These are phyloP conservation scores for Tilletiopsis washingtonensis DNA, from an alignment of 1,284 basidiomycete species.

Conservation along the genomic window DNA sequence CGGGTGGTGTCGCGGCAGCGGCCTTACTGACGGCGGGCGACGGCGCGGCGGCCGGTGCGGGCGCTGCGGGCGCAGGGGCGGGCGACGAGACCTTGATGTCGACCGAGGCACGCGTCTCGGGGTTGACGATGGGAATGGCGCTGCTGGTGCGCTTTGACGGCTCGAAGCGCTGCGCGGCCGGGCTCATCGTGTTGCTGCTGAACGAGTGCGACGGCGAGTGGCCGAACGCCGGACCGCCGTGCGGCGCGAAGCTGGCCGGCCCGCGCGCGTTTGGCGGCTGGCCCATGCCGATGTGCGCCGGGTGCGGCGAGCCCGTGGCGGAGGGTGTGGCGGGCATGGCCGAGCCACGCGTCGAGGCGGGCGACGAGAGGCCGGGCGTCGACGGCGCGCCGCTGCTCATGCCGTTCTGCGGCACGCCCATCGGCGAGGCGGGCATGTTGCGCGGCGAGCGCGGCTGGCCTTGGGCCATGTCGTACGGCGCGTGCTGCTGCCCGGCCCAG, in stretches of 20 bases:
- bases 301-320: conserved; percentile 23
- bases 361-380: conserved; percentile 28
- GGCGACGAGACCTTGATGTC: conserved; percentile 18
- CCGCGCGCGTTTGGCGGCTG: conserved; percentile 14
- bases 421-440: conserved; percentile 30
- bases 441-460: conserved; percentile 28
- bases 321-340: conserved; percentile 16
- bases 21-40: conserved; percentile 13
- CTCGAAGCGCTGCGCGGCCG: conserved; percentile 43
- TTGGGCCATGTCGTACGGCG: conserved; percentile 28
- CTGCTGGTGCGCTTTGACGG: conserved; percentile 41
- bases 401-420: conserved; percentile 24
- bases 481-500: background rate
- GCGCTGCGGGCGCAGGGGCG: conserved; percentile 2
- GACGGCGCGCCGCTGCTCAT: conserved; percentile 12
- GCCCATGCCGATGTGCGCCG: conserved; percentile 20
- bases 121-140: conserved; percentile 46
- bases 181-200: conserved; percentile 40
- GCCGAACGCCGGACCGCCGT: conserved; percentile 11
- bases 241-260: conserved; percentile 16
- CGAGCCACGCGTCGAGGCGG: conserved; percentile 10
- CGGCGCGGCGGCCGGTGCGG: conserved; percentile 5
- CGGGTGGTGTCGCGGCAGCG: conserved; percentile 14
- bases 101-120: conserved; percentile 42
- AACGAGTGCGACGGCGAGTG: conserved; percentile 38